phyloP scores from a whole-genome alignment of 768 basidiomycete species.

The Sarcodon aspratus region DNA sequence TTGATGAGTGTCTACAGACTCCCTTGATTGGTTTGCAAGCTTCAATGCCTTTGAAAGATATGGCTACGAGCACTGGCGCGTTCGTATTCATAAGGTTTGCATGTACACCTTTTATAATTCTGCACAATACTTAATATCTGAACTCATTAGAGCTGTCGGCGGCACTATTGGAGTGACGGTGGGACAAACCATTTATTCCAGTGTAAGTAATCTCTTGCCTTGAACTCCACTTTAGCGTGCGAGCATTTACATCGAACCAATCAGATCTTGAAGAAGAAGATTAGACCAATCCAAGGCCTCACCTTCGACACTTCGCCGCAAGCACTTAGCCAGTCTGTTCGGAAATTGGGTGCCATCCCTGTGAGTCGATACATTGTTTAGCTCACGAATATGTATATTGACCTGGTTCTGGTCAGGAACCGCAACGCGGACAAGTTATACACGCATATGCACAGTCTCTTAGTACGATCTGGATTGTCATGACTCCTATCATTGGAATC shows the following conservation, averaged over 20 bases:
- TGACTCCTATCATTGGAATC: conserved; percentile 43
- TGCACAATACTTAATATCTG: not conserved
- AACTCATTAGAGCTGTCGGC: conserved; percentile 42
- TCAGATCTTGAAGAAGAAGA: conserved; percentile 26
- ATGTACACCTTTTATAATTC: not conserved
- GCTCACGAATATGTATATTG: not conserved
- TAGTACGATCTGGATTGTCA: conserved; percentile 51
- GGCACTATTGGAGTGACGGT: conserved; percentile 70
- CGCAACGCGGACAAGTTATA: conserved; percentile 32
- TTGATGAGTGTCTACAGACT: conserved; percentile 21
- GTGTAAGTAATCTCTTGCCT: conserved; percentile 24
- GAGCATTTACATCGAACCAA: conserved; percentile 1
- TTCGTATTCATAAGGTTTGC: conserved; percentile 59
- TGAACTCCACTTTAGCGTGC: not conserved
- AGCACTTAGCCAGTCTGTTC: conserved; percentile 34
- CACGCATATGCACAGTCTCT: conserved; percentile 57
- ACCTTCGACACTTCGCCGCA: conserved; percentile 29
- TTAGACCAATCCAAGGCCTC: conserved; percentile 26
- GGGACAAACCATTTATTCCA: conserved; percentile 61
- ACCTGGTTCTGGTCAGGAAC: not conserved
- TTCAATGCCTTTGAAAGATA: conserved; percentile 79
- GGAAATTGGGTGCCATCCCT: conserved; percentile 30
- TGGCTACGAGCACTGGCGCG: conserved; percentile 70
- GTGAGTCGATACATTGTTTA: conserved; percentile 18
- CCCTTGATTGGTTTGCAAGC: conserved; percentile 72